Base-by-base conservation (phyloP, 352 stramenopile species). In the Globisporangium carolinianum region DNA sequence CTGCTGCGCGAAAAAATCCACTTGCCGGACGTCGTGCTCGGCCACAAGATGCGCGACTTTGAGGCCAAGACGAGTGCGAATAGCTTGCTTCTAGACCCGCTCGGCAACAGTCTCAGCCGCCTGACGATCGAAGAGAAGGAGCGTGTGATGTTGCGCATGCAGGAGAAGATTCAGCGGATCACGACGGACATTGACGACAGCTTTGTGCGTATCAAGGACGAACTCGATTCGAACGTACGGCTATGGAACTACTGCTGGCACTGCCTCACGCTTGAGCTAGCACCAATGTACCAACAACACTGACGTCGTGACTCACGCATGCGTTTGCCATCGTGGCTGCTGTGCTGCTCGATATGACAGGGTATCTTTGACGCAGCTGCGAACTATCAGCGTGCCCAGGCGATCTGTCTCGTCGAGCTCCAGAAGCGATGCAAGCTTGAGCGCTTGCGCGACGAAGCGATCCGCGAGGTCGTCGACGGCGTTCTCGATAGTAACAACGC, bases 11-110 rank as follows among this genome's bases (percentile, higher is more conserved):
- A 24, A 24, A 24, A 24, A 24, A 24, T 24, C 24, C 24, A 89
- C 55, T 51, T 89, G 39, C 81, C 81, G 0, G 77, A 89, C 12
- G 76, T 90, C 15, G 73, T 92, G 47, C 50, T 92, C 46, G 69
- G 72, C 56, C 79, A 92, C 65, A 92, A 92, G 53, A 87, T 89
- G 78, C 67, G 81, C 56, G 78, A 88, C 47, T 90, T 90, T 60
- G 79, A 92, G 55, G 79, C 79, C 14, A 82, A 83, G 38, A 84
- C 76, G 37, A 79, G 72, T 55, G 58, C 68, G 8, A 74, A 76
- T 15, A 69, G 60, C 10, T 53, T 87, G 35, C 72, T 85, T 45
- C 63, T 72, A n/a, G 79, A 88, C 41, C 79, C 79, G 49, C 59
- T 83, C 8, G 77, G 87, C 24, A 24, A 24, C 24, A 24, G 24